A percentile compares a stretch with the other conserved stretches of the same genome.
These are phyloP conservation scores for Fusarium fracticaudum DNA, from an alignment of 2,329 filamentous ascomycete genomes.

Conservation along the genomic window DNA sequence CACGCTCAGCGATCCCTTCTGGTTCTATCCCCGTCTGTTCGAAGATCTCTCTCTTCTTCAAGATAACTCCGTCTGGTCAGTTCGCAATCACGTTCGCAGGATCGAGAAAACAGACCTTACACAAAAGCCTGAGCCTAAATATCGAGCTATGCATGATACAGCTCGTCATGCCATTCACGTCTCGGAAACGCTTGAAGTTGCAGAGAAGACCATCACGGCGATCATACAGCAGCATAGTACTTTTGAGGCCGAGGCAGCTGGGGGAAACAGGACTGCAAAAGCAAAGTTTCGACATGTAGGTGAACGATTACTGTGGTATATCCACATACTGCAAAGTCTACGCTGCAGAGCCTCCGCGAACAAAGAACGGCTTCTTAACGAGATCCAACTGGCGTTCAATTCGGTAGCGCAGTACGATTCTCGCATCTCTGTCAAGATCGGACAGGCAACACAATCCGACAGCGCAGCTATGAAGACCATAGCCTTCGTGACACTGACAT, in stretches of 20 bases:
- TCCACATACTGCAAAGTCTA: slow-evolving; percentile 48
- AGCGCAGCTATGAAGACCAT: slow-evolving; percentile 63
- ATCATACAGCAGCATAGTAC: slow-evolving; percentile 47
- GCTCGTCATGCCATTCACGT: slow-evolving; percentile 57
- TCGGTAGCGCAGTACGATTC: slow-evolving; percentile 55
- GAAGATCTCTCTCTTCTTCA: background rate
- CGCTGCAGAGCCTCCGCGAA: slow-evolving; percentile 51
- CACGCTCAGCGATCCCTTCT: slow-evolving; percentile 17
- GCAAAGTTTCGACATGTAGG: slow-evolving; percentile 37
- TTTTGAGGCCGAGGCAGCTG: slow-evolving; percentile 9
- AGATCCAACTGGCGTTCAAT: slow-evolving; percentile 64
- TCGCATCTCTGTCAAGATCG: slow-evolving; percentile 50
- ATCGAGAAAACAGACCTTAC: slow-evolving; percentile 43
- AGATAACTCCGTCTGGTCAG: slow-evolving; percentile 50
- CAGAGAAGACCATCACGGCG: slow-evolving; percentile 43
- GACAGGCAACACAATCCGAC: slow-evolving; percentile 53
- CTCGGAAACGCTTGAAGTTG: slow-evolving; percentile 53
- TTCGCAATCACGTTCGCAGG: slow-evolving; percentile 48
- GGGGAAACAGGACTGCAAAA: background rate
- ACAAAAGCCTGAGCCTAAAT: slow-evolving; percentile 46
- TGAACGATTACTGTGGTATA: slow-evolving; percentile 46
- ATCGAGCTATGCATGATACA: slow-evolving; percentile 52
- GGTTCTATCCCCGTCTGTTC: slow-evolving; percentile 10
- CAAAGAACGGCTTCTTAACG: slow-evolving; percentile 59
- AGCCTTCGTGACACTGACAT: slow-evolving; percentile 58